These are phyloP conservation scores for Elongisporangium prolatum DNA, from an alignment of 352 stramenopile species.

Conservation along the genomic window DNA sequence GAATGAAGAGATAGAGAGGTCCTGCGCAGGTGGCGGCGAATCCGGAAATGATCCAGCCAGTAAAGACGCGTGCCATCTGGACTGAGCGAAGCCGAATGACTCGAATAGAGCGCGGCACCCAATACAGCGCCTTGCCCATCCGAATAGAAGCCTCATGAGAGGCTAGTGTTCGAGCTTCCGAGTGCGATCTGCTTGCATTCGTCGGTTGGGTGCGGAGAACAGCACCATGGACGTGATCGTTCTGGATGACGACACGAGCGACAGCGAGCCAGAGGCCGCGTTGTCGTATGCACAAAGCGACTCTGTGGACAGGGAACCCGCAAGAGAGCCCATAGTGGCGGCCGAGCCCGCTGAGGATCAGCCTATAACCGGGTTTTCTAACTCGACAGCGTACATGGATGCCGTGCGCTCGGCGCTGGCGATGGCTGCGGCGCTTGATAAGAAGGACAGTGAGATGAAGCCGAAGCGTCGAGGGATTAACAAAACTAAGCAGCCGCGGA, in stretches of 20 bases:
- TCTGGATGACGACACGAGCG: slow-evolving; percentile 19
- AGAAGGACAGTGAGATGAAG: background rate
- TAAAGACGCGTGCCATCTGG: background rate
- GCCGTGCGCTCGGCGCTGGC: slow-evolving; percentile 23
- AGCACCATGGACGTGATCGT: slow-evolving; percentile 19
- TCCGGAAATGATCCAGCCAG: background rate
- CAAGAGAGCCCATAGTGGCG: background rate
- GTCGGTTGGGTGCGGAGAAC: background rate
- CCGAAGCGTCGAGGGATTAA: background rate
- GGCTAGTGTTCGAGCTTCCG: background rate
- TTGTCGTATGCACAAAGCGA: background rate
- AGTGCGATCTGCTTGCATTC: background rate
- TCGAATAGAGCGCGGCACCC: background rate
- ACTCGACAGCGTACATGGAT: slow-evolving; percentile 15
- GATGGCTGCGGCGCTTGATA: slow-evolving; percentile 19
- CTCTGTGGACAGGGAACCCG: background rate
- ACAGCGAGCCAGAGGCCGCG: slow-evolving; percentile 5
- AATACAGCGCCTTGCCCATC: background rate
- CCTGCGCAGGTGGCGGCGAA: background rate
- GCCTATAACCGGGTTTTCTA: background rate
- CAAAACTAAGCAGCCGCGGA: background rate
- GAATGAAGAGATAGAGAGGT: background rate
- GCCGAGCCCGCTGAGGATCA: slow-evolving; percentile 1
- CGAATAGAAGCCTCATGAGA: background rate
- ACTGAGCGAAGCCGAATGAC: background rate